Percentiles rank a stretch among this genome's conserved stretches.
phyloP scores from a whole-genome alignment of 2,329 filamentous ascomycete species.

The Colletotrichum limetticola region DNA sequence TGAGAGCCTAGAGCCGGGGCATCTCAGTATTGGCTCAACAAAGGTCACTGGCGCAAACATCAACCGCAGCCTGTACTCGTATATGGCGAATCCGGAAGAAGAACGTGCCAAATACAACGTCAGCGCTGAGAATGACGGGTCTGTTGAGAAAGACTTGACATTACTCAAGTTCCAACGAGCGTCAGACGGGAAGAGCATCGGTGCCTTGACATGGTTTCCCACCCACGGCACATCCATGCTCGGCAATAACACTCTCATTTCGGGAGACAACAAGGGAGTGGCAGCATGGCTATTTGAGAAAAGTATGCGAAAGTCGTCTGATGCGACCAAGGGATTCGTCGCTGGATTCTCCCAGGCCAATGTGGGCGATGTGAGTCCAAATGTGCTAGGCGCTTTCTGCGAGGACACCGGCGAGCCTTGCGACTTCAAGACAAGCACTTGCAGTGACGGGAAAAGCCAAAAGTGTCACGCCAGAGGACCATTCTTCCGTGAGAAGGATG shows the following conservation, averaged over 20 bases:
- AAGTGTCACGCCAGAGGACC: slow-evolving; percentile 79
- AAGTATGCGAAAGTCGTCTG: slow-evolving; percentile 62
- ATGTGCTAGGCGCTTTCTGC: slow-evolving; percentile 85
- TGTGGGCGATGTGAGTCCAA: slow-evolving; percentile 90
- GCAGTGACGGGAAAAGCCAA: slow-evolving; percentile 72
- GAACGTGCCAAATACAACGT: slow-evolving; percentile 77
- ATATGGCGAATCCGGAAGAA: slow-evolving; percentile 82
- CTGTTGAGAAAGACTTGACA: slow-evolving; percentile 70
- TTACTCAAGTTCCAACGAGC: slow-evolving; percentile 79
- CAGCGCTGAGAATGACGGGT: slow-evolving; percentile 50
- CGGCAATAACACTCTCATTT: slow-evolving; percentile 88
- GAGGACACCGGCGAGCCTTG: slow-evolving; percentile 81
- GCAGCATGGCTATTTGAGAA: slow-evolving; percentile 87
- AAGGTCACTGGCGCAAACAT: slow-evolving; percentile 82
- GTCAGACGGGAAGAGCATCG: slow-evolving; percentile 78
- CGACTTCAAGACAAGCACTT: slow-evolving; percentile 82
- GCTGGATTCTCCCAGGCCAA: slow-evolving; percentile 93
- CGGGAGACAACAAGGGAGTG: slow-evolving; percentile 94
- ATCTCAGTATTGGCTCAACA: slow-evolving; percentile 70
- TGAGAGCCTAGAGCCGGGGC: slow-evolving; percentile 64
- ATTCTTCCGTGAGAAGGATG: slow-evolving; percentile 71
- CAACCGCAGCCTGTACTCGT: slow-evolving; percentile 89
- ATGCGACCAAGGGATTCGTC: slow-evolving; percentile 75
- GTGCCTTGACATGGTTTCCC: slow-evolving; percentile 89
- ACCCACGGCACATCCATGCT: slow-evolving; percentile 92